Percentiles rank a stretch among this genome's conserved stretches.
Evolutionary conservation across 371 early-diverging fungal genomes (phyloP).

Genomic region (Apophysomyces trapeziformis): DNA sequence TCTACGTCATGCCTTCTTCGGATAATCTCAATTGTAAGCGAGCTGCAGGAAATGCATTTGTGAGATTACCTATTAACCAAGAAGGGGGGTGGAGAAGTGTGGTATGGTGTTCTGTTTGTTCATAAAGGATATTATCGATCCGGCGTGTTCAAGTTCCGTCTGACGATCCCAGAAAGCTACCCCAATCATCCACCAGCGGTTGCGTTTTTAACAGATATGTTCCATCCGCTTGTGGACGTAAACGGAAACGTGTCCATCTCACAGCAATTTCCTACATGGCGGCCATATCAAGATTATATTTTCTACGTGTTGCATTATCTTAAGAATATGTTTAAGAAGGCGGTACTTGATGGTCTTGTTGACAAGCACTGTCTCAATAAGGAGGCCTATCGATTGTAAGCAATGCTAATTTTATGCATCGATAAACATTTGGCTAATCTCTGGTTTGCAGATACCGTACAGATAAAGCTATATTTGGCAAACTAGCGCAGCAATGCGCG

Average conservation of each 20-base stretch:
- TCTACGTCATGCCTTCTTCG: constrained; percentile 86
- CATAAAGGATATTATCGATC: constrained; percentile 91
- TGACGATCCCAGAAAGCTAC: constrained; percentile 85
- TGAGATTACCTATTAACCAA: background rate
- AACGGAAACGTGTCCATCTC: constrained; percentile 69
- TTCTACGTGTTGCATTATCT: constrained; percentile 85
- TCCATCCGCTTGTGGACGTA: constrained; percentile 93
- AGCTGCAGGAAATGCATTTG: background rate
- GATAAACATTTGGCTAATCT: background rate
- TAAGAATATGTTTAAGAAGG: constrained; percentile 83
- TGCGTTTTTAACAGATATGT: constrained; percentile 88
- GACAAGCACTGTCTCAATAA: constrained; percentile 76
- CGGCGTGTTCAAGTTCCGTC: constrained; percentile 92
- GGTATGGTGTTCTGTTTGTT: constrained; percentile 86
- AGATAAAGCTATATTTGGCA: constrained; percentile 71
- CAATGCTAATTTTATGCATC: constrained; percentile 1
- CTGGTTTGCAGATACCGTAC: constrained; percentile 54
- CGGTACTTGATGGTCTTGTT: constrained; percentile 69
- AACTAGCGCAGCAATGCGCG: constrained; percentile 82
- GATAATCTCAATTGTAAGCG: constrained; percentile 73
- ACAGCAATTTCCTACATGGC: constrained; percentile 83
- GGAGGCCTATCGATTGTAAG: constrained; percentile 75
- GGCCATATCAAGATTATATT: constrained; percentile 80
- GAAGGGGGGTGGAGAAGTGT: constrained; percentile 49
- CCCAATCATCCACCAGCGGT: constrained; percentile 88